A percentile compares a stretch with the other conserved stretches of the same genome.
Conservation (phyloP, 1,139 yeast genomes). For the Hemisphaericaspora lyxosophila region DNA sequence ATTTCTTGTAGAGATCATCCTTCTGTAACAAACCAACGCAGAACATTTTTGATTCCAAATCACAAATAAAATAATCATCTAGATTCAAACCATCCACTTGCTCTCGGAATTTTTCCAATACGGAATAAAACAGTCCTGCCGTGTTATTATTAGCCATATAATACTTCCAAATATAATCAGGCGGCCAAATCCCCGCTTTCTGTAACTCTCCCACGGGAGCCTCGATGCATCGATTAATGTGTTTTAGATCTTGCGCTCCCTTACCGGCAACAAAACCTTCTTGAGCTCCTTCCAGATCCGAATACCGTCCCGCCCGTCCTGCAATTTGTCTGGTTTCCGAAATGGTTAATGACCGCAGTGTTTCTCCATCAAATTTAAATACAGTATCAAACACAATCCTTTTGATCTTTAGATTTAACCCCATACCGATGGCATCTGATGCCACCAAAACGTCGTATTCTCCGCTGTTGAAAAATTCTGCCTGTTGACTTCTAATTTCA, state of each 20-base stretch:
- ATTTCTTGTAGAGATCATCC: slow-evolving; percentile 23
- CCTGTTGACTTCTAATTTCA: slow-evolving; percentile 86
- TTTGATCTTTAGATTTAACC: slow-evolving; percentile 79
- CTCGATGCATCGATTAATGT: slow-evolving; percentile 45
- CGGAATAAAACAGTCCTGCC: slow-evolving; percentile 41
- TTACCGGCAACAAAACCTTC: slow-evolving; percentile 67
- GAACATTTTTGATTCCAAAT: slow-evolving; percentile 42
- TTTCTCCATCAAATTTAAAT: slow-evolving; percentile 69
- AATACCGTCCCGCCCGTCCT: slow-evolving; percentile 91
- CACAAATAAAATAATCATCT: slow-evolving; percentile 39
- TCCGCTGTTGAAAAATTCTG: slow-evolving; percentile 72
- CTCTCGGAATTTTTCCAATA: slow-evolving; percentile 48
- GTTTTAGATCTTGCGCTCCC: slow-evolving; percentile 39
- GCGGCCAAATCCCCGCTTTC: slow-evolving; percentile 71
- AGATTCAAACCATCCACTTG: slow-evolving; percentile 28
- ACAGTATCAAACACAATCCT: slow-evolving; percentile 73
- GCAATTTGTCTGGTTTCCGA: slow-evolving; percentile 89
- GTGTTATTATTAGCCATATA: slow-evolving; percentile 52
- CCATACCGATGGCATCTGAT: slow-evolving; percentile 98
- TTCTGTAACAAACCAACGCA: slow-evolving; percentile 48
- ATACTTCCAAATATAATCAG: slow-evolving; percentile 58
- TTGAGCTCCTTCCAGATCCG: slow-evolving; percentile 34
- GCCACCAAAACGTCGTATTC: slow-evolving; percentile 81
- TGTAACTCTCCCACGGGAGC: slow-evolving; percentile 46
- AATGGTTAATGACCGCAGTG: slow-evolving; percentile 46